Evolutionary conservation across 2,329 filamentous ascomycete genomes (phyloP).

Genomic region (Ceratocystis alfenasii): DNA sequence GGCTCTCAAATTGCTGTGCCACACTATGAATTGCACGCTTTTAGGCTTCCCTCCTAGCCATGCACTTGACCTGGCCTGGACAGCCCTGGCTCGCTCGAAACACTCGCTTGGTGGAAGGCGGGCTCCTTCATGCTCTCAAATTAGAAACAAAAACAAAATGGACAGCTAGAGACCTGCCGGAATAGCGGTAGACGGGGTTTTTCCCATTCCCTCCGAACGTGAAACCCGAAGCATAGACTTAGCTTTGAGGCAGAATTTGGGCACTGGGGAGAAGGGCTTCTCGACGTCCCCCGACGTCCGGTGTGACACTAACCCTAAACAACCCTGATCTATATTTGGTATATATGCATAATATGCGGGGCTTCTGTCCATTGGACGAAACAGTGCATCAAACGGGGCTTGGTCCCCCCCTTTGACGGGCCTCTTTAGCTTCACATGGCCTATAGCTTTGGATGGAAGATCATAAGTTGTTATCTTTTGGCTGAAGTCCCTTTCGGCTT

Average conservation of each 20-base stretch:
- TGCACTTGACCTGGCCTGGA: background rate
- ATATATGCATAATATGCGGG: constrained; percentile 8
- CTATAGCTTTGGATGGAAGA: background rate
- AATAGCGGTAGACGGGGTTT: too few species aligned
- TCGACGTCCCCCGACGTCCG: too few species aligned
- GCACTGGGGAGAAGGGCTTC: too few species aligned
- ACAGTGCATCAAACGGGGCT: constrained; percentile 10
- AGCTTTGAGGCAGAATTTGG: too few species aligned
- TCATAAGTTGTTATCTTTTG: constrained; percentile 3
- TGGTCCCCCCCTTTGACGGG: background rate
- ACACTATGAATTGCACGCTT: background rate
- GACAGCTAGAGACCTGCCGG: too few species aligned
- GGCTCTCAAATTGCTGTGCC: background rate
- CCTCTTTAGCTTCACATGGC: background rate
- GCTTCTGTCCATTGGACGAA: constrained; percentile 1
- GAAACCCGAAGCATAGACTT: too few species aligned
- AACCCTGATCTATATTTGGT: background rate
- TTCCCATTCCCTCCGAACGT: too few species aligned
- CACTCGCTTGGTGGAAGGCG: background rate
- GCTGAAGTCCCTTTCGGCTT: background rate
- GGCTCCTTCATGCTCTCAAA: background rate
- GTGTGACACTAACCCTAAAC: background rate
- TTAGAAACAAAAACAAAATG: background rate
- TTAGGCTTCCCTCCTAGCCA: background rate
- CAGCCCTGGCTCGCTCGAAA: background rate